Evolutionary conservation across 495 filamentous ascomycete genomes (phyloP), one percentile per base, ranked within the genome.

Genomic region (Durotheca rogersii): DNA sequence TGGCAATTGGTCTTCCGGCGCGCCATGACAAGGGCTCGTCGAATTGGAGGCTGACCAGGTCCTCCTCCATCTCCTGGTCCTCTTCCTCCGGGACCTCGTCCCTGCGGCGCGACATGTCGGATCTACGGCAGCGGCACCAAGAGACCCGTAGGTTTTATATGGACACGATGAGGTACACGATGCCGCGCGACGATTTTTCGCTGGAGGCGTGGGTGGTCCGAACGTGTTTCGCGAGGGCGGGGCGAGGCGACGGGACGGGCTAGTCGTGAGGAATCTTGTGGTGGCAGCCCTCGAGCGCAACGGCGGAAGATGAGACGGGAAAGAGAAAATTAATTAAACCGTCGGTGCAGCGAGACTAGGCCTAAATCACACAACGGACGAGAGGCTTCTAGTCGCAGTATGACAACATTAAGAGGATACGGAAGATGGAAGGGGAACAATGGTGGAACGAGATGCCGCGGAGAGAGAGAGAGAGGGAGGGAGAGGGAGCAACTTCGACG

Each of bases 11-110:
- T 64, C 88, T 93, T 42, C 92, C 94, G 37, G 90, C 87, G 60
- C 87, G 87, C 89, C 94, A 96, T 70, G 90, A 85, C 30, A 99
- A 71, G 12, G 89, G 78, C 61, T 96, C 86, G 59, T 92, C 83
- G 79, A 97, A 96, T 54, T 80, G 66, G 16, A 91, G 76, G 9
- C 43, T 51, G 19, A 67, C 65, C 16, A 64, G 60, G 37, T 67
- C 64, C 27, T 61, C 54, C 25, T 67, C 64, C 62, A 62, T 61
- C 37, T 65, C 60, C 38, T 67, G 59, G 21, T 66, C 62, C 16
- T 64, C 65, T 18, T 64, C 62, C 54, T 59, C 58, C 31, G 58
- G 66, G 43, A 60, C 61, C 58, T 68, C 60, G 35, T 66, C 58
- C 55, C 61, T 56, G 21, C 46, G 60, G 41, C 61, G 64, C 49